phyloP scores from a whole-genome alignment of 2,329 filamentous ascomycete genomes.

The Sphaceloma murrayae region DNA sequence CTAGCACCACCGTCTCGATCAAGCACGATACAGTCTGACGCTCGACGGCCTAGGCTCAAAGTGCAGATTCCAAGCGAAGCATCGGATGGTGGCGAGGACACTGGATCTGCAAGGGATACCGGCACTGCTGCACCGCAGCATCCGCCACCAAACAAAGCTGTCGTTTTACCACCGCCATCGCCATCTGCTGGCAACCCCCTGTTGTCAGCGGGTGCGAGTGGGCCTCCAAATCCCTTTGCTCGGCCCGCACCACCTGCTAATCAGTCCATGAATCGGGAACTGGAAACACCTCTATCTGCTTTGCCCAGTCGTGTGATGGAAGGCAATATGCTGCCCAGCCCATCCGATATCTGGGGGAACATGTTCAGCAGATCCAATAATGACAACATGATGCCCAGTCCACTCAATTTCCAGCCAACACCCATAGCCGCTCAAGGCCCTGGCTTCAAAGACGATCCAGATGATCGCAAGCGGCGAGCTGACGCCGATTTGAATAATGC shows the following conservation, averaged over 20 bases:
- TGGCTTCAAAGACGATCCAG: slow-evolving; percentile 29
- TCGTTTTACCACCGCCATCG: slow-evolving; percentile 85
- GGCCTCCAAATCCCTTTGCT: slow-evolving; percentile 92
- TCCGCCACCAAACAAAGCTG: slow-evolving; percentile 34
- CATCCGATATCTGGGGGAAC: slow-evolving; percentile 84
- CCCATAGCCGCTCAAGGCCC: slow-evolving; percentile 43
- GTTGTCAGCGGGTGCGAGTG: slow-evolving; percentile 80
- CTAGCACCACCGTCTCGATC: slow-evolving; percentile 65
- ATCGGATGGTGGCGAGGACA: slow-evolving; percentile 69
- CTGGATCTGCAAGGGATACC: slow-evolving; percentile 55
- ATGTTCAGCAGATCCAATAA: slow-evolving; percentile 48
- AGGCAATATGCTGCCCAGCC: slow-evolving; percentile 75
- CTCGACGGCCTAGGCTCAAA: slow-evolving; percentile 71
- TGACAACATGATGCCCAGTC: slow-evolving; percentile 81
- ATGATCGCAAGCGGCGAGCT: slow-evolving; percentile 22
- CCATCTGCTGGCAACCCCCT: slow-evolving; percentile 70
- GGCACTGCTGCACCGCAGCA: slow-evolving; percentile 40
- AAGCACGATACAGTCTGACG: slow-evolving; percentile 61
- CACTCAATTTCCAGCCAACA: slow-evolving; percentile 75
- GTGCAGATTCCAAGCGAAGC: slow-evolving; percentile 92
- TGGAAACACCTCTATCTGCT: slow-evolving; percentile 85
- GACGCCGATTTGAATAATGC: slow-evolving; percentile 23
- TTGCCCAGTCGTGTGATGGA: slow-evolving; percentile 85
- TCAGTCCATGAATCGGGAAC: slow-evolving; percentile 30
- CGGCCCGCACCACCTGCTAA: slow-evolving; percentile 64